Evolutionary conservation across 768 basidiomycete genomes (phyloP), one percentile per base, ranked within the genome.

Genomic region (Leucocoprinus sp.): DNA sequence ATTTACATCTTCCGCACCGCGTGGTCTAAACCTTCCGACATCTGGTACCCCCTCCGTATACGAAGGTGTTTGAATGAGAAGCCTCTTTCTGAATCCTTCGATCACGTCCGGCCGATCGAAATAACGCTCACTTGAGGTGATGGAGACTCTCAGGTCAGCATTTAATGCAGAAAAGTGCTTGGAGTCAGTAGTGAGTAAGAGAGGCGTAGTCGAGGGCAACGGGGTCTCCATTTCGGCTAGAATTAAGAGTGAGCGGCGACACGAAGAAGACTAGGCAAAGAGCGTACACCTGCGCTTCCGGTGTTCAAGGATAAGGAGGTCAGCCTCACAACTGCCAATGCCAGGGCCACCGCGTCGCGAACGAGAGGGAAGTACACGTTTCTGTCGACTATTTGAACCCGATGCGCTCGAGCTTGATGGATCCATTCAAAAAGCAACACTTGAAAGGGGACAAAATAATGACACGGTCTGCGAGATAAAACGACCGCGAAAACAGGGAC

Each of bases 241-340:
- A 37, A 14, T 27, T 7, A 5, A 15, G 40, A 42, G 42, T 51
- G 43, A 52, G 49, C 46, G 42, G 48, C 40, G 38, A 48, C 24
- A 28, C 26, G 42, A 48, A 17, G 36, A 45, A 48, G 43, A 42
- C 50, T 27, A 42, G 37, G 44, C 37, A 48, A 44, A 38, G 42
- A 28, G 74, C 81, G 57, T 60, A 91, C 91, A 67, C 70, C 79
- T 82, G 63, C 78, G 77, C 64, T 79, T 78, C 55, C 84, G 74
- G 51, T 82, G 84, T 54, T 92, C 89, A 52, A 91, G 63, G 60
- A 93, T 86, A 78, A 89, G 81, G 44, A 79, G 55, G 67, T 93
- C 91, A 14, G 82, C 71, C 59, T 89, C 85, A 59, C 81, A 80
- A 50, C 66, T 82, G 45, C 90, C 87, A 41, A 87, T 76, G 27